Conservation (phyloP, 805 yeast species). For the Monosporozyma siamensis region DNA sequence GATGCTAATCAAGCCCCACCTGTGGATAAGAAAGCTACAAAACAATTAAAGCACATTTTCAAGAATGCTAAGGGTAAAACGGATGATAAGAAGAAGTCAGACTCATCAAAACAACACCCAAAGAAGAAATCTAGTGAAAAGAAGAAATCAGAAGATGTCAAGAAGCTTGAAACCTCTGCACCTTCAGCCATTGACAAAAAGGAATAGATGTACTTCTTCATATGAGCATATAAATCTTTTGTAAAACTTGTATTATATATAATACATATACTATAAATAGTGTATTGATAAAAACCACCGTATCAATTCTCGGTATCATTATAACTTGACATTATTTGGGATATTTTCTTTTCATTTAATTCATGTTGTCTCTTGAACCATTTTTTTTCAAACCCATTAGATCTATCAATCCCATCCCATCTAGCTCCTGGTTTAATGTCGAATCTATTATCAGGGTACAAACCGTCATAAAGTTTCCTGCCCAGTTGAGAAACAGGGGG, state of each 20-base stretch:
- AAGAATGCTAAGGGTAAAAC: constrained; percentile 1
- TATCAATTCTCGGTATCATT: constrained; percentile 28
- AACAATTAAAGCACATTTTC: constrained; percentile 9
- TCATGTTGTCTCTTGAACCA: constrained; percentile 42
- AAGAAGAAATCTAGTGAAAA: neutral
- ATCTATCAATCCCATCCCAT: constrained; percentile 90
- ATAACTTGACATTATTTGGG: constrained; percentile 29
- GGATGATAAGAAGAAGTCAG: neutral
- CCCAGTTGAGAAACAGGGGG: constrained; percentile 32
- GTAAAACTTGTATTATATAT: neutral
- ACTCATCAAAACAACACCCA: neutral
- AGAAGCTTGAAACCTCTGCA: neutral
- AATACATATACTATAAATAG: too few species aligned
- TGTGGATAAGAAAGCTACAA: constrained; percentile 10
- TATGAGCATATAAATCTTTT: too few species aligned
- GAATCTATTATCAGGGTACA: constrained; percentile 61
- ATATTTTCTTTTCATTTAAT: constrained; percentile 25
- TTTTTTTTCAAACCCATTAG: constrained; percentile 73
- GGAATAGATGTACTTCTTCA: neutral
- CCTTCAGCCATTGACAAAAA: too few species aligned
- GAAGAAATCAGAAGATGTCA: neutral
- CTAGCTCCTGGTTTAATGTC: constrained; percentile 66
- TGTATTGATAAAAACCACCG: neutral
- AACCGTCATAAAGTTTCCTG: constrained; percentile 40
- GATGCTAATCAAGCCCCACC: neutral